Conservation (phyloP, 2,329 filamentous ascomycete species). For the Arthrobotrys iridis region DNA sequence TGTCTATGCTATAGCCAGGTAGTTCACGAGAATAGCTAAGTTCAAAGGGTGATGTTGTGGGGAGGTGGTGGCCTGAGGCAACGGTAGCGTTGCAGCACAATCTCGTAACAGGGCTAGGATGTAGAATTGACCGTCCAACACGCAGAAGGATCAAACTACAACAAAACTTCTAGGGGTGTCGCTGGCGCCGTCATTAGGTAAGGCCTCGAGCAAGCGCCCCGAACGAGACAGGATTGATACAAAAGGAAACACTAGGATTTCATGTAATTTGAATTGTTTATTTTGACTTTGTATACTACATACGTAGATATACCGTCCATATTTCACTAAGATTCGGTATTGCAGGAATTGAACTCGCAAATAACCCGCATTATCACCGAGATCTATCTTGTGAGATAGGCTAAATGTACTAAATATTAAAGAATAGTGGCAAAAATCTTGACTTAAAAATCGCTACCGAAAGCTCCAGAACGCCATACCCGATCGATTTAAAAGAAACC, state of each 20-base stretch:
- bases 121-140: constrained; percentile 13
- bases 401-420: constrained; percentile 4
- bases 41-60: background rate
- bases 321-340: background rate
- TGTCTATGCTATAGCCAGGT: background rate
- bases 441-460: background rate
- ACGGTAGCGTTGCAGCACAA: no score
- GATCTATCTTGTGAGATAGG: background rate
- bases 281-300: background rate
- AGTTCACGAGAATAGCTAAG: background rate
- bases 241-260: no score
- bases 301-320: background rate
- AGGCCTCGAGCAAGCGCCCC: no score
- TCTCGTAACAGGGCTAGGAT: no score
- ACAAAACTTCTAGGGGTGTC: background rate
- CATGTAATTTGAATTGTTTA: background rate
- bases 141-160: background rate
- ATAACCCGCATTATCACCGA: background rate
- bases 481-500: background rate
- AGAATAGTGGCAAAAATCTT: background rate
- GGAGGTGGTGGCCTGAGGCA: background rate
- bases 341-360: constrained; percentile 1
- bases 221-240: no score
- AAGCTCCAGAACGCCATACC: constrained; percentile 5
- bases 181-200: no score